Evolutionary conservation across 768 basidiomycete species (phyloP), one percentile per base, ranked within the genome.

Genomic region (Pholiota microspora): DNA sequence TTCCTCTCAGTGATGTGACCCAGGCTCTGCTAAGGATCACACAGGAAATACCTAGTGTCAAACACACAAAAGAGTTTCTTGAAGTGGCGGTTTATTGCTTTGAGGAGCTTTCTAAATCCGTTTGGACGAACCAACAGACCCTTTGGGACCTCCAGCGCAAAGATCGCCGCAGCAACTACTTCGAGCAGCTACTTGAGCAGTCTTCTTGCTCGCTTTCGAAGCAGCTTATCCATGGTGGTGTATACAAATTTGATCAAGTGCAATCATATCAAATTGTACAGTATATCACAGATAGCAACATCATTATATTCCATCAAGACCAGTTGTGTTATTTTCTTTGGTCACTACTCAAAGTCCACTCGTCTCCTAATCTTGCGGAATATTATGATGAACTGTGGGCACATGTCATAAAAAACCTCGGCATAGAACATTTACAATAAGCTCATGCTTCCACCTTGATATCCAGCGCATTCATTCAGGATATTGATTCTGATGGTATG

Each of bases 31-130:
- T 49, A 0, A 28, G 29, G 10, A 50, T 56, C 0, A 44, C 49
- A 16, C 32, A 46, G 9, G 36, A 46, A 18, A 54, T 23, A 3
- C 18, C 23, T 10, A 32, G 48, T 21, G 28, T 49, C 35, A 50
- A 62, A 36, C 53, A 59, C 18, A 45, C 51, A 25, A 55, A 62
- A 9, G 10, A 16, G 3, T 40, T 55, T 18, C 34, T 62, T n/a
- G 51, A 51, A n/a, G 53, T 55, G 2, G 49, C 49, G 1, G 57
- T 59, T 35, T 58, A 62, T 29, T 62, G 61, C 40, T 62, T 62
- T 29, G 49, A 57, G 44, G 57, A 62, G n/a, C 32, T 62, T 15
- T 49, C 55, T 7, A 15, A 38, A n/a, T 35, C 51, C 12, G 45
- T 47, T 8, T 35, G 40, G 40, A 47, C 8, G 12, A 16, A 25